Conservation (phyloP, 495 filamentous ascomycete species). For the Niebla homalea region DNA sequence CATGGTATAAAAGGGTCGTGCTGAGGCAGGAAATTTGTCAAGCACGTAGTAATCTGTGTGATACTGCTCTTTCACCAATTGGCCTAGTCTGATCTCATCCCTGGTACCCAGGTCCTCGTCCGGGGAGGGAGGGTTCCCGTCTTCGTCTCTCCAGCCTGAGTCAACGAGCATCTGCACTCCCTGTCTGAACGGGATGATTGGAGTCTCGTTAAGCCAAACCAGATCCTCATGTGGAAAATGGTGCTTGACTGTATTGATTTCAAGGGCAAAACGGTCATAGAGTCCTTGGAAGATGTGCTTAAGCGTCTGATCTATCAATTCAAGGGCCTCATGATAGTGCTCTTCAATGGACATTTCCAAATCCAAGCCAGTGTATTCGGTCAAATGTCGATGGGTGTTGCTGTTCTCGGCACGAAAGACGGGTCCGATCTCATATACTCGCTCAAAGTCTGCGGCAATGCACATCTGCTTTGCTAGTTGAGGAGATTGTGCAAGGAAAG, state of each 20-base stretch:
- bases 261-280: conserved; percentile 48
- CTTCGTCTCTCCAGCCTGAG: conserved; percentile 64
- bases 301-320: conserved; percentile 63
- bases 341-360: conserved; percentile 91
- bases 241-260: conserved; percentile 52
- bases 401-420: conserved; percentile 93
- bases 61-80: conserved; percentile 73
- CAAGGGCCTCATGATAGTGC: conserved; percentile 72
- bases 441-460: conserved; percentile 75
- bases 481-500: conserved; percentile 78
- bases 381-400: conserved; percentile 89
- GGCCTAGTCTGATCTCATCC: conserved; percentile 76
- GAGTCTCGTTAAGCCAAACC: conserved; percentile 73
- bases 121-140: conserved; percentile 52
- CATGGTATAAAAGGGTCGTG: conserved; percentile 90
- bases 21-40: conserved; percentile 79
- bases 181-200: conserved; percentile 66
- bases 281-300: conserved; percentile 70
- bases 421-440: conserved; percentile 77
- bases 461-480: conserved; percentile 93
- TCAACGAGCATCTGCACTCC: conserved; percentile 69
- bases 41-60: conserved; percentile 87
- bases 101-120: conserved; percentile 71
- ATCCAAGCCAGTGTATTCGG: conserved; percentile 91
- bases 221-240: conserved; percentile 55